Base-by-base conservation (phyloP, 768 basidiomycete genomes). In the Sporobolomyces phaffii region DNA sequence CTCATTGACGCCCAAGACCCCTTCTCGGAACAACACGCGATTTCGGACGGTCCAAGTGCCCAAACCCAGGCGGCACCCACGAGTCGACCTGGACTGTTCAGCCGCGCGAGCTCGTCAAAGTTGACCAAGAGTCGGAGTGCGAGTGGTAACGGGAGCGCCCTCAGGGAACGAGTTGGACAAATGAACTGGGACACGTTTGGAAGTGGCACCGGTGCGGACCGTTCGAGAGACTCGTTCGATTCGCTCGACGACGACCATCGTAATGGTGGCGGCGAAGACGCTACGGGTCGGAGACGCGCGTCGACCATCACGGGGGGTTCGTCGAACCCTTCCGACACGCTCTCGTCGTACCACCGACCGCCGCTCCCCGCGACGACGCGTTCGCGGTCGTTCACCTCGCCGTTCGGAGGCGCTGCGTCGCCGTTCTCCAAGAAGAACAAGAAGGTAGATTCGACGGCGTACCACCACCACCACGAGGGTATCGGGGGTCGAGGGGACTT, bases 101-200 rank as follows among this genome's bases (percentile, higher is more conserved):
- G 24, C 20, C 40, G 56, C 11, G 34, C 8, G 29, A 58, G 56
- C 34, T 33, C 29, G 28, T 38, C 26, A 48, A 69, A 69, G 41
- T 18, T 63, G 36, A 62, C 61, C 2, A 68, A 68, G 50, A 43
- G 48, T 7, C 47, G 61, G 44, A 34, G 33, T 14, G 40, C 38
- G 17, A 40, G 29, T 1, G 60, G 20, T 0, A 34, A 24, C 1
- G 26, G 43, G 3, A 49, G n/a, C 8, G 67, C 44, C 15, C 40
- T 69, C 57, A 26, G 66, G 36, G 66, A 62, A 24, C 33, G 66
- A 1, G 66, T 49, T 13, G 56, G 38, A 10, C 33, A 28, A 40
- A 68, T 68, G 66, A 38, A 45, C 7, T 68, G 56, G 56, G 11
- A 7, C 3, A 58, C 56, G 18, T 58, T 58, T 31, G 56, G 44